These are phyloP conservation scores for Passiflora organensis DNA, from an alignment of 345 rosid genomes.

Conservation along the genomic window DNA sequence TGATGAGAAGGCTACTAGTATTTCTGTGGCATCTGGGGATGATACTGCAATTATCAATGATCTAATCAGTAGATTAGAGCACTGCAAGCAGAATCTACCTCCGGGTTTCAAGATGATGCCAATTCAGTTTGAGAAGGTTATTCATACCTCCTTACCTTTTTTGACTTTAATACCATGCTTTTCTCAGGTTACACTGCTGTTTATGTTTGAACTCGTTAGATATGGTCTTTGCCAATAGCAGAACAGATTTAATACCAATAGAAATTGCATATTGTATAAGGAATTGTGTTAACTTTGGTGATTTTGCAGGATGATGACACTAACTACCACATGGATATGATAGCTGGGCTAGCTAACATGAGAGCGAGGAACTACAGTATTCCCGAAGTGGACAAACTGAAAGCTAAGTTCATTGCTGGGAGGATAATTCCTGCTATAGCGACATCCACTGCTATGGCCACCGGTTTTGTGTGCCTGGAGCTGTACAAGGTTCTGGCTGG, in stretches of 20 bases:
- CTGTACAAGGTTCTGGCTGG: constrained; percentile 86
- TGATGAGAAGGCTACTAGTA: constrained; percentile 84
- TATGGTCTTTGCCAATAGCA: too few relatives aligned
- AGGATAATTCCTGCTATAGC: constrained; percentile 99
- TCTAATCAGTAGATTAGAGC: constrained; percentile 57
- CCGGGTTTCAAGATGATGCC: constrained; percentile 78
- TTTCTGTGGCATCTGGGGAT: constrained; percentile 73
- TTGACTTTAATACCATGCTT: neutral
- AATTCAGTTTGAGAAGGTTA: constrained; percentile 97
- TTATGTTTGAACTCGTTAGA: neutral
- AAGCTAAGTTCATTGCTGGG: constrained; percentile 98
- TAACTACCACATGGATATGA: constrained; percentile 97
- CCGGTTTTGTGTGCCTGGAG: constrained; percentile 93
- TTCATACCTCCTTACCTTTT: constrained; percentile 7
- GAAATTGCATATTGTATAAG: neutral
- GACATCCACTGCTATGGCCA: constrained; percentile 96
- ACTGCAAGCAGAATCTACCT: constrained; percentile 47
- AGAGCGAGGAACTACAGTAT: constrained; percentile 97
- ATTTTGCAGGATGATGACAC: constrained; percentile 84
- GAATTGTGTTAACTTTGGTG: neutral
- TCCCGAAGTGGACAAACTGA: constrained; percentile 94
- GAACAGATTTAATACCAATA: neutral
- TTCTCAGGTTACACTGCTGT: neutral
- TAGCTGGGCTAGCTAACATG: constrained; percentile 98
- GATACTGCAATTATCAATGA: constrained; percentile 75